Conservation (phyloP, 2,329 filamentous ascomycete genomes). For the Neonectria sp. region DNA sequence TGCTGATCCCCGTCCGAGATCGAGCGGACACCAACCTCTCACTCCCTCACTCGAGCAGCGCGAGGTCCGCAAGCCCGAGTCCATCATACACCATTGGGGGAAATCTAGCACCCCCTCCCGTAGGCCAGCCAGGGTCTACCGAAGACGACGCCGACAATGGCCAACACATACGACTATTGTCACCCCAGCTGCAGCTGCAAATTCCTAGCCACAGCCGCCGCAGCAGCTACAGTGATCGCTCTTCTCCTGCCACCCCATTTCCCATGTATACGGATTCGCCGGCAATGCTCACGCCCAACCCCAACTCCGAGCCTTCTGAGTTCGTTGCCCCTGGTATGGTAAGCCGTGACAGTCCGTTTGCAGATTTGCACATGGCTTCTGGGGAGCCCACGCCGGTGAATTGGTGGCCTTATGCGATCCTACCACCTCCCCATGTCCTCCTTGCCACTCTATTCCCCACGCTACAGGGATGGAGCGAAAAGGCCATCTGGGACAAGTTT, state of each 20-base stretch:
- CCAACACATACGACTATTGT: constrained; percentile 23
- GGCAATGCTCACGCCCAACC: constrained; percentile 58
- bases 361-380: constrained; percentile 57
- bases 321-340: constrained; percentile 61
- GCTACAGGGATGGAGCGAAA: constrained; percentile 84
- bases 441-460: constrained; percentile 88
- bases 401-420: constrained; percentile 86
- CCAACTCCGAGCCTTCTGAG: constrained; percentile 63
- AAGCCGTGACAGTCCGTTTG: constrained; percentile 65
- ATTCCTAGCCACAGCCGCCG: constrained; percentile 64
- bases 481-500: constrained; percentile 87
- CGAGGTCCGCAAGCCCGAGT: constrained; percentile 48
- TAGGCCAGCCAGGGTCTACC: constrained; percentile 41
- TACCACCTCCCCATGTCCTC: constrained; percentile 82
- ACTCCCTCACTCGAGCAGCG: constrained; percentile 37
- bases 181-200: constrained; percentile 57
- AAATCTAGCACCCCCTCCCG: constrained; percentile 59
- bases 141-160: constrained; percentile 29
- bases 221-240: constrained; percentile 60
- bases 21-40: constrained; percentile 40
- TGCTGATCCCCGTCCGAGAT: constrained; percentile 38
- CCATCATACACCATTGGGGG: constrained; percentile 57
- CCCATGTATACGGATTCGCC: constrained; percentile 77
- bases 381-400: constrained; percentile 64
- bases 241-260: constrained; percentile 74